These are phyloP conservation scores for Microglena sp. DNA, from an alignment of 139 green algal species.

Conservation along the genomic window DNA sequence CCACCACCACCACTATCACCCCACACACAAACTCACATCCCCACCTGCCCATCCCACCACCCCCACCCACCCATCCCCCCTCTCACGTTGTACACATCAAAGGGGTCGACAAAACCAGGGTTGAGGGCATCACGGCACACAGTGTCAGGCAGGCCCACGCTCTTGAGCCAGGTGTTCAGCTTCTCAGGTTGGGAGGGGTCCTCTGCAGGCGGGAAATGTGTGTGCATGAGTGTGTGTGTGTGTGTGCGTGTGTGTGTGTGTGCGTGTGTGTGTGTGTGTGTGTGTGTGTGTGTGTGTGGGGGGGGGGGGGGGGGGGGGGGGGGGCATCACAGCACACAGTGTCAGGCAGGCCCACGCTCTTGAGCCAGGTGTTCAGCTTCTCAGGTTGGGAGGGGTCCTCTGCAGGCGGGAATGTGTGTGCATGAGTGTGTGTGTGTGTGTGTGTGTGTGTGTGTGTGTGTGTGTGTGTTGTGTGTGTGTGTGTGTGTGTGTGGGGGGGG, in stretches of 20 bases:
- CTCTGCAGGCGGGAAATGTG: constrained; percentile 5
- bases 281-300: not conserved
- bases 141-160: constrained; percentile 40
- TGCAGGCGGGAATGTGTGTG: too few relatives aligned
- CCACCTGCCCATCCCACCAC: too few relatives aligned
- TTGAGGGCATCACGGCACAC: constrained; percentile 54
- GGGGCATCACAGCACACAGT: too few relatives aligned
- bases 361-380: constrained; percentile 39
- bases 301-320: too few relatives aligned
- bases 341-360: constrained; percentile 40
- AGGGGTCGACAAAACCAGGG: constrained; percentile 59
- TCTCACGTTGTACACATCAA: constrained; percentile 17
- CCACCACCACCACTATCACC: too few relatives aligned
- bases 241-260: not conserved
- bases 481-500: too few relatives aligned
- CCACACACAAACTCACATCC: too few relatives aligned
- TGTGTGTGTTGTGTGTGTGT: too few relatives aligned
- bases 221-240: not conserved
- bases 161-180: constrained; percentile 41
- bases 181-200: constrained; percentile 7
- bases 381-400: constrained; percentile 11
- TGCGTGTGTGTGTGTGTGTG: not conserved
- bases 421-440: too few relatives aligned
- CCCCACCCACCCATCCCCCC: too few relatives aligned
- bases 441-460: too few relatives aligned